Evolutionary conservation across 768 basidiomycete species (phyloP), one percentile per base, ranked within the genome.

Genomic region (Botryobasidium botryosum): DNA sequence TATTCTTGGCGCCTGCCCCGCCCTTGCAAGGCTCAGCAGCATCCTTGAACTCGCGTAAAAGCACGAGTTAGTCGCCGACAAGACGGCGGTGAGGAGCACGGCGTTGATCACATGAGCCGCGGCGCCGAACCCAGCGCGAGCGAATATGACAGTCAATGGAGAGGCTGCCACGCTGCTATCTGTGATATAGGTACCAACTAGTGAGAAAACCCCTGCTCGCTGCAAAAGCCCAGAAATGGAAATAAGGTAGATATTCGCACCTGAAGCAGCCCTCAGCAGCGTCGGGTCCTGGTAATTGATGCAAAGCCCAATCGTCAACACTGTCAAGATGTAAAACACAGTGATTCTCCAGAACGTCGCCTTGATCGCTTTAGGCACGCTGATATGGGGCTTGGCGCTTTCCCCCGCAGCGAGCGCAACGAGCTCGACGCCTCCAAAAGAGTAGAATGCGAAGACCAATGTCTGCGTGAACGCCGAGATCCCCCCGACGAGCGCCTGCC

Each of bases 391-490:
- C 51, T 67, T 68, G 37, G 66, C 67, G 5, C 73, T 73, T 61
- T 81, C 79, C 27, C 77, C 75, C 7, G 79, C 78, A n/a, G 79
- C 78, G 26, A 82, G 58, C 2, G 76, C 72, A 33, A 81, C 77
- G 7, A 83, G 67, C 52, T 79, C 78, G 25, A 79, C 72, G 15
- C 77, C 75, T 15, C 70, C 74, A 56, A 70, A 76, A 6, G 76
- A 77, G 59, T 74, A 83, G 49, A 33, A 33, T 33, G 32, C 32
- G 32, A 10, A 33, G 32, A 33, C 32, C 10, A 33, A 44, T 4
- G 68, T 70, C 52, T 69, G 69, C 6, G 69, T 67, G 55, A 73
- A 71, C 27, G 67, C 61, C 29, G 65, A 46, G 45, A 71, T 73
- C 36, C 70, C 70, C 7, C 71, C 72, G 8, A 73, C 59, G 52